A percentile compares a stretch with the other conserved stretches of the same genome.
These are phyloP conservation scores for Butyriboletus loyo DNA, from an alignment of 768 basidiomycete species.

Conservation along the genomic window DNA sequence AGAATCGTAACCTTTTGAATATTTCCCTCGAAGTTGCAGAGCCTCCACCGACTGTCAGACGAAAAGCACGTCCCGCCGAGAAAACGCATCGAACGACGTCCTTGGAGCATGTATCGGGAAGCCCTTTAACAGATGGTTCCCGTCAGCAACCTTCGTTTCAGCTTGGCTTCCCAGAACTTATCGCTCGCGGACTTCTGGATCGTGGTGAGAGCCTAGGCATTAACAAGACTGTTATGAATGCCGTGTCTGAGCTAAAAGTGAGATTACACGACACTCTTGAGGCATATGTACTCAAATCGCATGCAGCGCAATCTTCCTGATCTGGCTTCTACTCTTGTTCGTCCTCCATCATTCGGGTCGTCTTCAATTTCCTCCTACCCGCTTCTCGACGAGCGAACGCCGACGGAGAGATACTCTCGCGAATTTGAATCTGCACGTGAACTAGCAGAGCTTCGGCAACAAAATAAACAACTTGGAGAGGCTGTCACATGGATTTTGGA, in stretches of 20 bases:
- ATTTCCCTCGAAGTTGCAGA: conserved; percentile 68
- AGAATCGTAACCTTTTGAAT: conserved; percentile 76
- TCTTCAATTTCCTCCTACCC: conserved; percentile 53
- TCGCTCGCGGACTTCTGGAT: conserved; percentile 71
- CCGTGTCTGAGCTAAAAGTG: conserved; percentile 75
- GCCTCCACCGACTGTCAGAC: conserved; percentile 36
- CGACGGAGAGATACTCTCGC: conserved; percentile 58
- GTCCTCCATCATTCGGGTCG: conserved; percentile 41
- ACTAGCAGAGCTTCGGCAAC: conserved; percentile 46
- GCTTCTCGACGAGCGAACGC: conserved; percentile 54
- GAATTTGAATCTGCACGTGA: conserved; percentile 73
- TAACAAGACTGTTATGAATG: conserved; percentile 78
- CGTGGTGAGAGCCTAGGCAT: conserved; percentile 79
- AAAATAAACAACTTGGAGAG: conserved; percentile 64
- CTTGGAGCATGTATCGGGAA: conserved; percentile 19
- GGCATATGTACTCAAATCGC: conserved; percentile 7
- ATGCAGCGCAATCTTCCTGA: conserved; percentile 82
- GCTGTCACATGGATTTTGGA: conserved; percentile 76
- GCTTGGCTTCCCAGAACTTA: conserved; percentile 64
- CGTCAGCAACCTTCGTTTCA: conserved; percentile 43
- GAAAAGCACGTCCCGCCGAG: conserved; percentile 34
- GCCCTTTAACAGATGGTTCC: conserved; percentile 27
- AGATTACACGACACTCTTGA: conserved; percentile 15
- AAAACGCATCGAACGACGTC: conserved; percentile 28
- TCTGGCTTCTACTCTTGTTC: conserved; percentile 63